Evolutionary conservation across 2,329 filamentous ascomycete genomes (phyloP).

Genomic region (Mollisia scopiformis): DNA sequence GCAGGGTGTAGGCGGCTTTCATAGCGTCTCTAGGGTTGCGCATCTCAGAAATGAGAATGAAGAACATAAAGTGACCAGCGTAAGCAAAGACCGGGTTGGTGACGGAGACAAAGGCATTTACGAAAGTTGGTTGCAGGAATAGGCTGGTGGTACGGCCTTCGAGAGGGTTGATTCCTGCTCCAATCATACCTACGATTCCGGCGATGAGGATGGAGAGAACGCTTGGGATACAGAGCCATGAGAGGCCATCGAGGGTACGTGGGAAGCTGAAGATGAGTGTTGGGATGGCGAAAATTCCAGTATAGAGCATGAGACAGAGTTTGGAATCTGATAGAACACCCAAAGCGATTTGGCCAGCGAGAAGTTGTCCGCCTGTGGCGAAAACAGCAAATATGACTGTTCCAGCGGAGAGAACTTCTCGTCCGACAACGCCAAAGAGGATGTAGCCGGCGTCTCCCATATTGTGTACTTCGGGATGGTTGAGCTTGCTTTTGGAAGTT

Average conservation of each 20-base stretch:
- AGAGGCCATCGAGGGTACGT: slow-evolving; percentile 51
- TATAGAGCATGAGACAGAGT: slow-evolving; percentile 53
- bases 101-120: slow-evolving; percentile 49
- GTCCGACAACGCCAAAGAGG: slow-evolving; percentile 54
- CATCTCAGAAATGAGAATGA: slow-evolving; percentile 61
- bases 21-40: slow-evolving; percentile 56
- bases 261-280: slow-evolving; percentile 51
- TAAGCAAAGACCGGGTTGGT: slow-evolving; percentile 64
- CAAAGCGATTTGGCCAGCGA: slow-evolving; percentile 54
- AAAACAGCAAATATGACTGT: slow-evolving; percentile 56
- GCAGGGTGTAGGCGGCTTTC: slow-evolving; percentile 59
- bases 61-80: slow-evolving; percentile 61
- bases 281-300: slow-evolving; percentile 52
- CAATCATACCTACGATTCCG: slow-evolving; percentile 53
- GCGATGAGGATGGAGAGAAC: slow-evolving; percentile 52
- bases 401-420: slow-evolving; percentile 51
- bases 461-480: slow-evolving; percentile 48
- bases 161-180: slow-evolving; percentile 42
- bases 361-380: slow-evolving; percentile 52
- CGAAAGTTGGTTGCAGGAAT: slow-evolving; percentile 48
- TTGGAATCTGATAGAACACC: slow-evolving; percentile 47
- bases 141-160: not conserved
- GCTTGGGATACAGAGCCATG: slow-evolving; percentile 48
- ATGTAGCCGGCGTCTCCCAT: slow-evolving; percentile 59
- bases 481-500: slow-evolving; percentile 23